Conservation (phyloP, 2,329 filamentous ascomycete species). For the Ophidiomyces ophidiicola region DNA sequence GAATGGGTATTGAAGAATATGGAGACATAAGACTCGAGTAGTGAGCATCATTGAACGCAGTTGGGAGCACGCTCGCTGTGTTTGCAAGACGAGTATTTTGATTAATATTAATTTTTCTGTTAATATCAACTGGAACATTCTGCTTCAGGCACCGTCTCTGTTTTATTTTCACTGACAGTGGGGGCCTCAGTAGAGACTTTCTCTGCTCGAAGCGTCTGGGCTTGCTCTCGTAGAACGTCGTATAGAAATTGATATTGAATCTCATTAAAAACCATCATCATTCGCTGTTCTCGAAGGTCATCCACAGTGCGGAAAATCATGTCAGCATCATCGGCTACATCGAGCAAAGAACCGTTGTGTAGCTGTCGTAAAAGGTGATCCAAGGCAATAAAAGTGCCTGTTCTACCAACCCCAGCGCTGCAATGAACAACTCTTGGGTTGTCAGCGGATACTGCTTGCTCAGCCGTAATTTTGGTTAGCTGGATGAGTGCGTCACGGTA, state of each 20-base stretch:
- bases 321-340: slow-evolving; percentile 43
- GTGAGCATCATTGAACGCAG: too few species aligned
- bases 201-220: slow-evolving; percentile 15
- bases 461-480: slow-evolving; percentile 39
- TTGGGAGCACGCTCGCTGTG: too few species aligned
- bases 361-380: slow-evolving; percentile 81
- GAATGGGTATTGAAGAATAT: too few species aligned
- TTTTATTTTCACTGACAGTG: background rate
- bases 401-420: slow-evolving; percentile 86
- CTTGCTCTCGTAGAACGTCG: slow-evolving; percentile 58
- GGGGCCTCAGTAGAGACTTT: background rate
- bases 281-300: slow-evolving; percentile 68
- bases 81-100: too few species aligned
- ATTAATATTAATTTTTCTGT: too few species aligned
- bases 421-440: slow-evolving; percentile 76
- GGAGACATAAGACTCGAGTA: too few species aligned
- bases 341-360: slow-evolving; percentile 55
- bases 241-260: slow-evolving; percentile 80
- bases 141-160: slow-evolving; percentile 24
- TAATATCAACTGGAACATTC: slow-evolving; percentile 13
- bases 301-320: slow-evolving; percentile 70
- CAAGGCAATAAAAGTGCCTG: slow-evolving; percentile 91
- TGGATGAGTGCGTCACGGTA: slow-evolving; percentile 41
- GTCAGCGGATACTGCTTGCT: slow-evolving; percentile 34
- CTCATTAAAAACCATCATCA: slow-evolving; percentile 90